These are phyloP conservation scores for Boletus tylopilopsis DNA, from an alignment of 768 basidiomycete species.

Conservation along the genomic window DNA sequence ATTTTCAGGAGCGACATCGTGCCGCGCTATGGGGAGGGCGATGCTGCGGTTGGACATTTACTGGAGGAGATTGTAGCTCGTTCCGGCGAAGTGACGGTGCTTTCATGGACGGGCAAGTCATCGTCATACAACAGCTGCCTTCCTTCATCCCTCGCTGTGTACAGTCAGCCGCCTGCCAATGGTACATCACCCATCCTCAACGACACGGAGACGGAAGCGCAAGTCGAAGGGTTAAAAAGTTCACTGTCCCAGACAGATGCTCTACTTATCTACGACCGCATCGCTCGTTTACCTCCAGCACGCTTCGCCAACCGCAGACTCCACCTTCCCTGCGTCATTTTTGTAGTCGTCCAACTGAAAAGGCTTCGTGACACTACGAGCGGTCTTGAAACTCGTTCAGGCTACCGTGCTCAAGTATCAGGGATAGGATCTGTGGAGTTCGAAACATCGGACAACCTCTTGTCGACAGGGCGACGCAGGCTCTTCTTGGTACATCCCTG, in stretches of 20 bases:
- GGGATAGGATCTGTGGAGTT: background rate
- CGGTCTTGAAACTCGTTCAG: background rate
- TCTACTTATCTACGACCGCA: background rate
- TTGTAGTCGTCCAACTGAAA: background rate
- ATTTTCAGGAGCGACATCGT: constrained; percentile 8
- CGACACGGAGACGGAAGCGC: background rate
- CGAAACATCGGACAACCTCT: background rate
- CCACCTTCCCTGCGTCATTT: constrained; percentile 1
- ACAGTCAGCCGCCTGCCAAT: background rate
- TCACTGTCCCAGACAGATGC: background rate
- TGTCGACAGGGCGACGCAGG: background rate
- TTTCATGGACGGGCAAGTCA: constrained; percentile 8
- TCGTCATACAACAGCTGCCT: constrained; percentile 13
- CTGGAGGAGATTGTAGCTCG: constrained; percentile 12
- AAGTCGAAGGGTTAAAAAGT: background rate
- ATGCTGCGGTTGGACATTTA: constrained; percentile 8
- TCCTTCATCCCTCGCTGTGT: background rate
- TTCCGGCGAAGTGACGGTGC: constrained; percentile 4
- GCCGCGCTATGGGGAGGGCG: constrained; percentile 7
- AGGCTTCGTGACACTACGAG: background rate
- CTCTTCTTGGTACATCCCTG: constrained; percentile 4
- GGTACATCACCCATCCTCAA: background rate
- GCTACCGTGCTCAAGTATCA: background rate
- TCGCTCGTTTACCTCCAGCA: background rate
- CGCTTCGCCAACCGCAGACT: constrained; percentile 1